Evolutionary conservation across 306 rosid species (phyloP).

Genomic region (Sicyos baderoa): DNA sequence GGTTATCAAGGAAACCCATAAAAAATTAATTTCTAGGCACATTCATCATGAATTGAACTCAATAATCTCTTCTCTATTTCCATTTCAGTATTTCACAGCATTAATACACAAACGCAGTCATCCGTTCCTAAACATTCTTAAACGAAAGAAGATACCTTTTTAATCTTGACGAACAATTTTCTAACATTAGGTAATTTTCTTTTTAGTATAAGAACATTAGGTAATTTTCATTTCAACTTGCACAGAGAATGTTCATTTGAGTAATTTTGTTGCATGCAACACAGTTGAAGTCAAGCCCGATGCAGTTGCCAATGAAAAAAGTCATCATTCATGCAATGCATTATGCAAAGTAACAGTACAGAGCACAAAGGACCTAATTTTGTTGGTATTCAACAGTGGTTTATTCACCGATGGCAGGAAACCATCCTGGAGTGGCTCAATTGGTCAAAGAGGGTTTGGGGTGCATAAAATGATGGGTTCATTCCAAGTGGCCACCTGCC

Average conservation of each 20-base stretch:
- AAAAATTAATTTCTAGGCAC: too few species aligned
- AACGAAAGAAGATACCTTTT: neutral
- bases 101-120: neutral
- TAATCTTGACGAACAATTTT: neutral
- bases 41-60: too few species aligned
- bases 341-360: neutral
- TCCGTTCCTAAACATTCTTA: neutral
- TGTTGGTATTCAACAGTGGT: too few species aligned
- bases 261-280: neutral
- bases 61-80: neutral
- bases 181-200: neutral
- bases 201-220: too few species aligned
- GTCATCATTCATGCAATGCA: neutral
- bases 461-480: too few species aligned
- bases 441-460: too few species aligned
- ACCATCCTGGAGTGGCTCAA: too few species aligned
- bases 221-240: neutral
- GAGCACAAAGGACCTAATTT: too few species aligned
- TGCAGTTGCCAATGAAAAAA: neutral
- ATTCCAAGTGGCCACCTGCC: too few species aligned
- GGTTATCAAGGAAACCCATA: too few species aligned
- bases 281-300: neutral
- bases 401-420: too few species aligned
- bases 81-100: neutral
- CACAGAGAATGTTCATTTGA: neutral